Evolutionary conservation across 192 early-diverging fungal species (phyloP), one percentile per base, ranked within the genome.

Genomic region (Gryganskiella cystojenkinii): DNA sequence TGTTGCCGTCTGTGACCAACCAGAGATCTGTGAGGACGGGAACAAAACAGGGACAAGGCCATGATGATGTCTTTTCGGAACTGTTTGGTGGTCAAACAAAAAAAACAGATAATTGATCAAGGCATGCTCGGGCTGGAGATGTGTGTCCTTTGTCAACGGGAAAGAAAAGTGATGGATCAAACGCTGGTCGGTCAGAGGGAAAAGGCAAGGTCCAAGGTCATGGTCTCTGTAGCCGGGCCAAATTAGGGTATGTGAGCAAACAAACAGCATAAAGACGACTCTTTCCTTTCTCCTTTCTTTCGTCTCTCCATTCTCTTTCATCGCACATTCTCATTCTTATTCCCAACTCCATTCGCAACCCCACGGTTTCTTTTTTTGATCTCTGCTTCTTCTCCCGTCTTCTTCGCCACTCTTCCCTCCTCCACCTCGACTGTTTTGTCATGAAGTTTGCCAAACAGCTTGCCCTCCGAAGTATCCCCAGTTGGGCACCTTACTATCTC

Each of bases 391-490:
- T 13, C 54, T 27, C 50, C 15, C 0, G 19, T 53, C 24, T 47
- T 30, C 33, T 46, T 47, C 24, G 10, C 7, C 30, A 42, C 30
- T 17, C 20, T 14, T 53, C 25, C 46, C 34, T 34, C 15, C 34
- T 15, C 22, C 3, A 8, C 34, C 25, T 46, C 50, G 7, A 33
- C 46, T 14, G 13, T 24, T 1, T 15, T n/a, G 24, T 7, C 49
- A 88, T 86, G 83, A 86, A 84, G 79, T 89, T 87, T 81, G 84
- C 84, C 54, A 84, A 89, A 61, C 87, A 89, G 40, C 80, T 87
- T 20, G 76, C 82, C 13, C 71, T 89, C 10, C 65, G 83, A 31
- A 81, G 75, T 45, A 83, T 89, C 33, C 84, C 86, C 10, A 79
- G 79, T 19, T 87, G 84, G 84, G 80, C 84, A 13, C 51, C 71